These are phyloP conservation scores for Phytophthora quininea DNA, from an alignment of 352 stramenopile genomes.

Conservation along the genomic window DNA sequence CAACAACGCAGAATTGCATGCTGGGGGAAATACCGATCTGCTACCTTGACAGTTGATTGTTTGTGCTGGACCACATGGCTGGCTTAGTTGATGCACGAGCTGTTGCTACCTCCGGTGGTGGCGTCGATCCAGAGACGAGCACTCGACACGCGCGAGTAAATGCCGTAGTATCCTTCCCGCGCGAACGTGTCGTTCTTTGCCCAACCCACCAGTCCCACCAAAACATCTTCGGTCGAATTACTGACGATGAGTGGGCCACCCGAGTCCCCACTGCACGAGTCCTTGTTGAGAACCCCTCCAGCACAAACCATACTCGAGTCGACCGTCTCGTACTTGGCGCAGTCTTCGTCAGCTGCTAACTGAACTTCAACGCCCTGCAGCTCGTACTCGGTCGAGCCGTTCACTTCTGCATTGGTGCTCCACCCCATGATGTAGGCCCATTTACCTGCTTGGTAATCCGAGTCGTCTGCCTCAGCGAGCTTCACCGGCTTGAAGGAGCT, in stretches of 20 bases:
- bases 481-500: conserved; percentile 28
- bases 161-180: background rate
- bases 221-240: background rate
- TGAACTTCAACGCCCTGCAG: conserved; percentile 35
- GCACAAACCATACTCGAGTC: conserved; percentile 49
- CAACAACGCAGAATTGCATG: too few species aligned
- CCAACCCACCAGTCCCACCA: background rate
- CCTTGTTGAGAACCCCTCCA: conserved; percentile 17
- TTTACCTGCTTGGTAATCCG: conserved; percentile 13
- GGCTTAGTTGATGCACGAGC: too few species aligned
- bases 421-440: conserved; percentile 28
- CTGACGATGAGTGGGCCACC: conserved; percentile 45
- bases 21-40: too few species aligned
- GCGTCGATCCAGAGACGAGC: background rate
- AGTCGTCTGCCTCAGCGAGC: conserved; percentile 10
- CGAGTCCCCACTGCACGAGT: conserved; percentile 56
- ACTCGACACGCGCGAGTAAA: background rate
- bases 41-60: too few species aligned
- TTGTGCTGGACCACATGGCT: too few species aligned
- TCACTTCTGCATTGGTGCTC: conserved; percentile 15
- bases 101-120: too few species aligned
- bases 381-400: conserved; percentile 12
- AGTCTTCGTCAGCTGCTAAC: conserved; percentile 31
- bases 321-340: conserved; percentile 15
- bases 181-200: background rate